phyloP scores from a whole-genome alignment of 108 stramenopile genomes.

The Epipyxis sp. region DNA sequence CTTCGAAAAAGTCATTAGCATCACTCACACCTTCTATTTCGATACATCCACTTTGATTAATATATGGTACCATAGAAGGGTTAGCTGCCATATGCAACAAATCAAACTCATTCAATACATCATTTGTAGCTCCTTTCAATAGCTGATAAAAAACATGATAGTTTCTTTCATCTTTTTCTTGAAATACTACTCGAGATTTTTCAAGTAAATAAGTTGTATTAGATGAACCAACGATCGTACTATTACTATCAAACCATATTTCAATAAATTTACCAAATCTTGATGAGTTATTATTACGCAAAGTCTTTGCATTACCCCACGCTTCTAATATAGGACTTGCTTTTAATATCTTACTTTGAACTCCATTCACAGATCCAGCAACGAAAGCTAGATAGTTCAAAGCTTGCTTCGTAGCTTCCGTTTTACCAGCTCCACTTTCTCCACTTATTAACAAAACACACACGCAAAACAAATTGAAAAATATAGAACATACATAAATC shows the following conservation, averaged over 20 bases:
- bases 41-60: constrained; percentile 38
- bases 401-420: constrained; percentile 64
- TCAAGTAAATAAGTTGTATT: constrained; percentile 52
- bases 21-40: constrained; percentile 37
- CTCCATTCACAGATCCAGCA: constrained; percentile 26
- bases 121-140: constrained; percentile 11
- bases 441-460: constrained; percentile 48
- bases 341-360: constrained; percentile 38
- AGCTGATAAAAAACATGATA: constrained; percentile 57
- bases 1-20: constrained; percentile 27
- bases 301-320: constrained; percentile 45
- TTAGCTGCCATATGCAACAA: not conserved
- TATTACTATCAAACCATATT: constrained; percentile 61
- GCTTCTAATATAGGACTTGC: constrained; percentile 44
- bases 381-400: constrained; percentile 39
- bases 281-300: constrained; percentile 48
- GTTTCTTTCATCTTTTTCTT: constrained; percentile 40
- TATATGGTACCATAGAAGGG: not conserved
- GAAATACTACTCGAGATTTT: constrained; percentile 40
- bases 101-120: not conserved
- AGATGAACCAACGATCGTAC: constrained; percentile 16
- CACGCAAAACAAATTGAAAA: not conserved
- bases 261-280: constrained; percentile 82
- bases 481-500: too few relatives aligned
- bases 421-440: constrained; percentile 88